Base-by-base conservation (phyloP, 805 yeast genomes). In the Schizosaccharomyces octosporus region DNA sequence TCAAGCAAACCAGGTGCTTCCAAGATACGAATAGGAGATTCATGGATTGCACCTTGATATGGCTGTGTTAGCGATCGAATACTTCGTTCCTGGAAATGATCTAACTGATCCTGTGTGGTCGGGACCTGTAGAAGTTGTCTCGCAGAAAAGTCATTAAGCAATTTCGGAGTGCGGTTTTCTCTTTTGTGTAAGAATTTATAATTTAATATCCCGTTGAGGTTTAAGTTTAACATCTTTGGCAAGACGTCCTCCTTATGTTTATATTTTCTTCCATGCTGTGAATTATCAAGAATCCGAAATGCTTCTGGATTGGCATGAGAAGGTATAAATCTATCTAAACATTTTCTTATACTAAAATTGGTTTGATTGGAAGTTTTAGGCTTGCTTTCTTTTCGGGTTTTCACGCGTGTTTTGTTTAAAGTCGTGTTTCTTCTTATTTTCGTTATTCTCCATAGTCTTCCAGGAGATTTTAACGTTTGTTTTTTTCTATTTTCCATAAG, bases 1-100 rank as follows among this genome's bases (percentile, higher is more conserved):
- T 93, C 95, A 24, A 84, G 78, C 63, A 89, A 78, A 0, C 95
- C 96, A 0, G 98, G 98, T 0, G 97, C 98, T 72, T 93, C 98
- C 51, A 93, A 75, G 1, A 93, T 95, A 65, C 95, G 79, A 27
- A 31, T 41, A 63, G 62, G 68, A 42, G 86, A 85, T 51, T 51
- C 57, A 51, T 24, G 19, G 2, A 29, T 19, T 24, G 31, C 32
- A 5, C 36, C 31, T 51, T 51, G 57, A 21, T 45, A 21, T 7
- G 21, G 21, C 1, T 19, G 27, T 19, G 21, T 45, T 45, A 9
- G 3, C 1, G 21, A 45, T 15, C 11, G 51, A 45, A 45, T 24
- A 1, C 15, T 11, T 36, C 4, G 41, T 9, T 36, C 41, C 41
- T 36, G 41, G 11, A 36, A 36, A 3, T 36, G 41, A 36, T 36